Evolutionary conservation across 2,329 filamentous ascomycete species (phyloP).

Genomic region (Orbilia blumenaviensis): DNA sequence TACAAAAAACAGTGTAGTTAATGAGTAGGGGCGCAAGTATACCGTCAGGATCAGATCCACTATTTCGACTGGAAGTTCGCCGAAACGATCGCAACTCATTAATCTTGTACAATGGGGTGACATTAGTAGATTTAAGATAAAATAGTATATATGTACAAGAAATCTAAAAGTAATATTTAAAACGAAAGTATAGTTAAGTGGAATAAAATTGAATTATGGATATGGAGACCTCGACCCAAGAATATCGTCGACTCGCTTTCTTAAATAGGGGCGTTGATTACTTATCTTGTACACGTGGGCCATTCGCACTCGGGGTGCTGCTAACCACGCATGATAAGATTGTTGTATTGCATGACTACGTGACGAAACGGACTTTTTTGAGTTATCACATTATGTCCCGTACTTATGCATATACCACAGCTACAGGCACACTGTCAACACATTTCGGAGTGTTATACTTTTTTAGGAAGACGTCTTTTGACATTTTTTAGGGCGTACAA

Average conservation of each 20-base stretch:
- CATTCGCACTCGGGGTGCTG: neutral
- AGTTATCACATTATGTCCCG: neutral
- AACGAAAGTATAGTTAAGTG: neutral
- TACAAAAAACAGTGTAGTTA: no score
- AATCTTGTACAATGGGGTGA: neutral
- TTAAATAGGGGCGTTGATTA: neutral
- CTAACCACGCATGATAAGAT: neutral
- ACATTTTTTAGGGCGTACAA: neutral
- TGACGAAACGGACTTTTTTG: neutral
- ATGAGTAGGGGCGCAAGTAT: neutral
- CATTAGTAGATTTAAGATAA: neutral
- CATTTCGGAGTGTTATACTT: neutral
- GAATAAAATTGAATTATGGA: no score
- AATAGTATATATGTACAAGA: neutral
- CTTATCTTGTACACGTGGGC: conserved; percentile 12
- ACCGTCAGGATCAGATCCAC: neutral
- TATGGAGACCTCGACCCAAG: neutral
- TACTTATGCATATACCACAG: no score
- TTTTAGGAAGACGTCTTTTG: neutral
- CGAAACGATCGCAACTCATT: neutral
- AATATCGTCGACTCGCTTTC: neutral
- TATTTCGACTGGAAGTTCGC: neutral
- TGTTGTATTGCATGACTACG: neutral
- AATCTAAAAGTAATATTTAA: neutral
- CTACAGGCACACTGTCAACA: no score